These are phyloP conservation scores for Fraxinus excelsior DNA, from an alignment of 257 asterid species.

Conservation along the genomic window DNA sequence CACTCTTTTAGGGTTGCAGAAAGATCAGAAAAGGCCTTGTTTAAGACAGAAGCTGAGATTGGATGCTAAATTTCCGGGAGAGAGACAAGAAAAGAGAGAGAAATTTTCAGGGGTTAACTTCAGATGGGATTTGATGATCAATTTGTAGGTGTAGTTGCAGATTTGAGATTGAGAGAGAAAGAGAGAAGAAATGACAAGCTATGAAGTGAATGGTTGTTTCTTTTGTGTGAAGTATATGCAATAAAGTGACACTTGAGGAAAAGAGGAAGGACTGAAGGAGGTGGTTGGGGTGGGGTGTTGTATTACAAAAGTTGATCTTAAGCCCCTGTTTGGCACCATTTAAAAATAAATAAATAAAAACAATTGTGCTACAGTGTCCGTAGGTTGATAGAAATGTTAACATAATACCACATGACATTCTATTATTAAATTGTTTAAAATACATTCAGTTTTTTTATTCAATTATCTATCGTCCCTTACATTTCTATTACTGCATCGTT, in stretches of 20 bases:
- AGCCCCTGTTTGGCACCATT: too few relatives aligned
- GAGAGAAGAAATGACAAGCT: conserved; percentile 42
- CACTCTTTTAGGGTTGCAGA: conserved; percentile 29
- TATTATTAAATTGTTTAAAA: too few relatives aligned
- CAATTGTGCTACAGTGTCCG: too few relatives aligned
- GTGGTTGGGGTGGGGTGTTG: conserved; percentile 9
- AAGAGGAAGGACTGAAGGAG: conserved; percentile 18
- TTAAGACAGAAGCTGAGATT: conserved; percentile 2
- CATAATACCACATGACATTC: too few relatives aligned
- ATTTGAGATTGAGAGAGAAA: conserved; percentile 39
- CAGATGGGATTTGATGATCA: conserved; percentile 39
- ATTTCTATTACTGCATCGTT: too few relatives aligned
- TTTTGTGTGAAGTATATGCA: conserved; percentile 87
- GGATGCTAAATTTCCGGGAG: conserved; percentile 23
- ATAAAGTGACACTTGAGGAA: conserved; percentile 77
- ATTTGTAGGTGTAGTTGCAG: conserved; percentile 58
- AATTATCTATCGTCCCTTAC: too few relatives aligned
- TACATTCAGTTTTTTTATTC: too few relatives aligned
- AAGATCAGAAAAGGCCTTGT: background rate
- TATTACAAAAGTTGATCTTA: background rate
- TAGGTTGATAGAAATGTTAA: too few relatives aligned
- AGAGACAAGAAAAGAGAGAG: conserved; percentile 1
- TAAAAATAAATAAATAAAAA: too few relatives aligned
- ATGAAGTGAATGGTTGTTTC: conserved; percentile 70
- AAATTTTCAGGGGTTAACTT: conserved; percentile 29